Evolutionary conservation across 306 rosid species (phyloP), one percentile per base, ranked within the genome.

Genomic region (Prunus davidiana): DNA sequence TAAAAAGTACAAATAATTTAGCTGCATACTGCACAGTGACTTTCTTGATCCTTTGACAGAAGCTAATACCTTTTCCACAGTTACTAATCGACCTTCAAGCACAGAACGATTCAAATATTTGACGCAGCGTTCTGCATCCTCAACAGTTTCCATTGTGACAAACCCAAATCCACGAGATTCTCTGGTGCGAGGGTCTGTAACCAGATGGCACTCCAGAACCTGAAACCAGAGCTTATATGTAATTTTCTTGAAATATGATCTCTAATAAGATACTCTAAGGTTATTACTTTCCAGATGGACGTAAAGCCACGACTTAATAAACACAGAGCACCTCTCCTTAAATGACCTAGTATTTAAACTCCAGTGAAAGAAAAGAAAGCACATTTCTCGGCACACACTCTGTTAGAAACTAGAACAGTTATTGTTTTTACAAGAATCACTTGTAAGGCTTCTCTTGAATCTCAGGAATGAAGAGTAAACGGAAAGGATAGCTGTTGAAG

Each of bases 151-250:
- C 90, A 86, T 82, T 12, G 90, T 82, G 75, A 88, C 81, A 82
- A 86, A 88, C 28, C 76, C 87, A 79, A 79, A 86, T 64, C 90
- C 90, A 76, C 84, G 83, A 54, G 87, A 86, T 57, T 82, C 85
- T 76, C 70, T 77, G 41, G 84, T 70, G 28, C 71, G 83, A 72
- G 83, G 89, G 79, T 75, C 79, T 54, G 80, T 80, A 64, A 88
- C 80, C 65, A 86, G 76, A 63, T 80, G 78, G 74, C 87, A 80
- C 18, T 84, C 84, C 34, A 76, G 19, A 73, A 88, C 90, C 88
- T 88, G 81, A 72, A 78, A 82, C 63, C 73, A 83, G 49, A 70
- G 79, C 46, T 60, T 32, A 32, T 8, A 38, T 63, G 66, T 80
- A 28, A 73, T 25, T 25, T 47, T 15, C 32, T 60, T 4, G 19